Evolutionary conservation across 2,329 filamentous ascomycete genomes (phyloP).

Genomic region (Phialophora verrucosa): DNA sequence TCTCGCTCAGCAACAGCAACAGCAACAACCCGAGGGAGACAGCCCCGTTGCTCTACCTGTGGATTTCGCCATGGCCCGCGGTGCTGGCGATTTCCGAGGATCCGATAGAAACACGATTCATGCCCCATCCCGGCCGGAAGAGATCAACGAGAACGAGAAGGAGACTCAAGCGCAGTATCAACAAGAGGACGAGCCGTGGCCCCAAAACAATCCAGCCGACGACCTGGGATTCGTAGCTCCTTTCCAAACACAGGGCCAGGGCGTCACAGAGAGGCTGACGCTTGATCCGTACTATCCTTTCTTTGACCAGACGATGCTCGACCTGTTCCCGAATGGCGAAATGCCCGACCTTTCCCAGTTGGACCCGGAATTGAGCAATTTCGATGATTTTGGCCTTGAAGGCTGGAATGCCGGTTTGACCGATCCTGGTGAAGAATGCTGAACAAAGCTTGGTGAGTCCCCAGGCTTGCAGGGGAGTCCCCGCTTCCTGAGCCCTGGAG

Average conservation of each 20-base stretch:
- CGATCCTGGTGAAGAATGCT: not conserved
- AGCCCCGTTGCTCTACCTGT: too few species aligned
- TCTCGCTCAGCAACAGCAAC: not conserved
- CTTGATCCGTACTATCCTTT: slow-evolving; percentile 17
- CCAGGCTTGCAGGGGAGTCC: too few species aligned
- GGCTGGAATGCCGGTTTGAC: not conserved
- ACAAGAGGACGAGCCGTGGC: too few species aligned
- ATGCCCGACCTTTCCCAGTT: slow-evolving; percentile 24
- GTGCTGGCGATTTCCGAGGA: too few species aligned
- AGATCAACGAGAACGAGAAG: too few species aligned
- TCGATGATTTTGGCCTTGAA: slow-evolving; percentile 17
- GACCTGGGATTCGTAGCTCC: not conserved
- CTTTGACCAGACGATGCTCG: slow-evolving; percentile 23
- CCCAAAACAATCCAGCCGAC: too few species aligned
- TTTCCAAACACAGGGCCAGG: not conserved
- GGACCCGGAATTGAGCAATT: slow-evolving; percentile 12
- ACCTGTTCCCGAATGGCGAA: slow-evolving; percentile 26
- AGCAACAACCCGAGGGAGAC: too few species aligned
- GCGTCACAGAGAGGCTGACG: not conserved
- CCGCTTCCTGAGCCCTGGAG: too few species aligned
- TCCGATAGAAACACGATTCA: too few species aligned
- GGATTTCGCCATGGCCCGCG: too few species aligned
- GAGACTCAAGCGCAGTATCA: too few species aligned
- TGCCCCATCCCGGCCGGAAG: too few species aligned
- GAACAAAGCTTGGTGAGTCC: not conserved